These are phyloP conservation scores for Blepharisma stoltei DNA, from an alignment of 73 alveolate genomes.

Conservation along the genomic window DNA sequence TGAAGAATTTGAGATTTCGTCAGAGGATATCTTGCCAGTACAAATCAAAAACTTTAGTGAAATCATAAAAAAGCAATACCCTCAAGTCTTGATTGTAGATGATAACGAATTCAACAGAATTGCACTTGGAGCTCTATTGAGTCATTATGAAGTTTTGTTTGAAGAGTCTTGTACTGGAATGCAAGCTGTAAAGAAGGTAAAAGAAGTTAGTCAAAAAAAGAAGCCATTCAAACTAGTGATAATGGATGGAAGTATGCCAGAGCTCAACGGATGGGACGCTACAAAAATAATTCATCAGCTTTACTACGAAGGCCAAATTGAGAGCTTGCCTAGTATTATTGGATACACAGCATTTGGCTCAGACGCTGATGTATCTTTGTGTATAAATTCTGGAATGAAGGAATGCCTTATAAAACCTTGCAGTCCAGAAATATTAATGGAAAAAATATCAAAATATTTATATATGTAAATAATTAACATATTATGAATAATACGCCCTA, in stretches of 20 bases:
- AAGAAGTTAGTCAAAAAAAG: background rate
- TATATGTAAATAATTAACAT: too few relatives aligned
- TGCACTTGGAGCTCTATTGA: background rate
- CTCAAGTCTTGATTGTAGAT: background rate
- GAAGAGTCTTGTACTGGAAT: background rate
- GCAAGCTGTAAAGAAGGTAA: background rate
- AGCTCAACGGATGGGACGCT: background rate
- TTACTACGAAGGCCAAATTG: background rate
- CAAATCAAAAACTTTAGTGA: too few relatives aligned
- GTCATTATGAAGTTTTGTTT: background rate
- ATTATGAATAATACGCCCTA: too few relatives aligned
- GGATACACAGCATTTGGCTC: conserved; percentile 1
- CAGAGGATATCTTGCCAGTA: too few relatives aligned
- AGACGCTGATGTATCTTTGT: background rate
- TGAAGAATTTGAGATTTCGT: too few relatives aligned
- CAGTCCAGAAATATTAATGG: background rate
- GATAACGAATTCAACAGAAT: background rate
- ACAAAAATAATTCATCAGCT: background rate
- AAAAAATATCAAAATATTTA: background rate
- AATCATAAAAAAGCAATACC: too few relatives aligned
- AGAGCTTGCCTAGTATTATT: background rate
- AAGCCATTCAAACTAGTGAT: background rate
- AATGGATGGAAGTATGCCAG: conserved; percentile 23
- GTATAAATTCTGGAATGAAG: conserved; percentile 15
- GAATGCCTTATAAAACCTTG: background rate